Base-by-base conservation (phyloP, 441 rosid genomes). In the Pelargonium australe region DNA sequence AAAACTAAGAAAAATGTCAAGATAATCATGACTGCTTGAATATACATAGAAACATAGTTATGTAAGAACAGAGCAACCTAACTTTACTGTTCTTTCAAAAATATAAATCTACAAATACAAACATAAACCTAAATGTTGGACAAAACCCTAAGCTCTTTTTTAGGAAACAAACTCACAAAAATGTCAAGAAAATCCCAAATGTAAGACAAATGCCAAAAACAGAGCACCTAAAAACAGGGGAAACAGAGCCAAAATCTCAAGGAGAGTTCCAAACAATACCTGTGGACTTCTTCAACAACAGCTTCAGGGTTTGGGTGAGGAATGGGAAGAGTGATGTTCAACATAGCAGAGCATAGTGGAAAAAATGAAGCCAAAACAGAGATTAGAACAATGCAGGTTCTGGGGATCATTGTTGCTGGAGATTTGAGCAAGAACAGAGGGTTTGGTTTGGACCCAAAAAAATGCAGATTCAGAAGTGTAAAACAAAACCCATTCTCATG, bases 241-340 rank as follows among this genome's bases (percentile, higher is more conserved):
- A 69, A 60, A 62, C 31, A 69, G 68, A 74, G 57, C 61, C 1
- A 60, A 63, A 51, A 58, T 71, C 69, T 67, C 69, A 3, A 58
- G 3, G 16, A 67, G 37, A 61, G 40, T 34, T 34, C 37, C 5
- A 34, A 34, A 34, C 6, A 34, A 34, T 80, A 83, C 98, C 98
- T 84, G 68, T 84, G 93, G 78, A 92, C 87, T 61, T 89, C 92
- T 69, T 72, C 85, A 76, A 73, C 98, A 66, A 92, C 95, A 55
- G 75, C 72, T 53, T 89, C 96, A 4, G 97, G 98, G 72, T 85
- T 74, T 2, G 92, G 89, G 66, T 89, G 94, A 19, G 91, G 89
- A 64, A 68, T 43, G 6, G 87, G 86, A 63, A 84, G 72, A 5
- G 86, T 82, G 63, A 70, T 71, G 82, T 89, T 90, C 68, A 83